Conservation (phyloP, 768 basidiomycete species). For the Rhodotorula taiwanensis region DNA sequence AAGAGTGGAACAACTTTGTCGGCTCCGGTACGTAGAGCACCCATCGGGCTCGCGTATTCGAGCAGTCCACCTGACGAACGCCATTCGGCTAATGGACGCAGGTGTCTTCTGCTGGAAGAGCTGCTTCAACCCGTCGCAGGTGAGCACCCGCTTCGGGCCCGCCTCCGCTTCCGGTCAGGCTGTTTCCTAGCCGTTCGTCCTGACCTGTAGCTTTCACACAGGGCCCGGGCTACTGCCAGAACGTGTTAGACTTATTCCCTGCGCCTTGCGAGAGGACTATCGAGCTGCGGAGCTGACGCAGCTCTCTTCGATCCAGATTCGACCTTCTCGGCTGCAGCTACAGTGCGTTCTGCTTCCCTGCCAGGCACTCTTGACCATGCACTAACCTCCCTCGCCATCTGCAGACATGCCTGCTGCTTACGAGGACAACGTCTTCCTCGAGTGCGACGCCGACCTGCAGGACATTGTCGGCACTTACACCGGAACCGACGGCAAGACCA, state of each 20-base stretch:
- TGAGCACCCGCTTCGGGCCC: too few relatives aligned
- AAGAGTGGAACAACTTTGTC: constrained; percentile 46
- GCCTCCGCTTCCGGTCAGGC: not conserved
- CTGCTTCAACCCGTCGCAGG: constrained; percentile 45
- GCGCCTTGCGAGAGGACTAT: too few relatives aligned
- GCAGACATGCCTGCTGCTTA: constrained; percentile 30
- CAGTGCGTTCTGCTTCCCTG: constrained; percentile 5
- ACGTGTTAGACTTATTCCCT: too few relatives aligned
- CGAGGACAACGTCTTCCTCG: constrained; percentile 18
- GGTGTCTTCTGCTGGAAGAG: constrained; percentile 60
- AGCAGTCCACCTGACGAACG: constrained; percentile 49
- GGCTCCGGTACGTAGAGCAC: too few relatives aligned
- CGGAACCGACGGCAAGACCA: constrained; percentile 4
- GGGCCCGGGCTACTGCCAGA: constrained; percentile 20
- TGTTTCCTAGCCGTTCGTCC: not conserved
- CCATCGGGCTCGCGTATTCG: too few relatives aligned
- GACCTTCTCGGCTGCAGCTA: constrained; percentile 31
- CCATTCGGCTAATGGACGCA: constrained; percentile 50
- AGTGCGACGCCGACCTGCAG: constrained; percentile 27
- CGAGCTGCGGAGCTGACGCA: too few relatives aligned
- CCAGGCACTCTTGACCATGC: too few relatives aligned
- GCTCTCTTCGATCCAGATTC: too few relatives aligned
- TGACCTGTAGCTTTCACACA: not conserved
- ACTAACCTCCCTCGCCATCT: too few relatives aligned
- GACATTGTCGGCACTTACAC: constrained; percentile 26